Evolutionary conservation across 2,329 filamentous ascomycete species (phyloP), one percentile per base, ranked within the genome.

Genomic region (Pyricularia sp.): DNA sequence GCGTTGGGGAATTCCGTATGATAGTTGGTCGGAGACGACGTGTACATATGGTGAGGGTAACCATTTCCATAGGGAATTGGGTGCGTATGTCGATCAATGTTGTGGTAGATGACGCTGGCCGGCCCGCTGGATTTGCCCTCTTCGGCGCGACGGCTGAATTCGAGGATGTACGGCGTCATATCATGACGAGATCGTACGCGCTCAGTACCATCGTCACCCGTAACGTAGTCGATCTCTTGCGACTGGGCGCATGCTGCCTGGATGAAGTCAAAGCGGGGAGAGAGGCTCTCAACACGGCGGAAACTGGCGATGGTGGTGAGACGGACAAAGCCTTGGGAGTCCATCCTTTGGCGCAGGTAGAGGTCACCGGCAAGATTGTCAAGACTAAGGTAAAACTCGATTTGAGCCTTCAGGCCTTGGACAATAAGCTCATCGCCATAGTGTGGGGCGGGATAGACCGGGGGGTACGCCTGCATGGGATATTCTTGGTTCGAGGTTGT

Each of bases 371-470:
- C 90, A 62, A 97, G 82, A 73, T 99, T 99, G 72, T 97, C 90
- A 31, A 96, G 84, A 0, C 93, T 97, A 77, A 99, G 96, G 77
- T 99, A 99, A 79, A 97, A 99, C 72, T 96, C 91, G 49, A 92
- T 83, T 72, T 83, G 78, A 68, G 73, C 74, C 65, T 77, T 80
- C 62, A 85, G 73, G 61, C 80, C 73, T 3, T 75, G 70, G 49
- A 80, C 65, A 53, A 76, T 64, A 8, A 60, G 33, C 22, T 60
- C 49, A 57, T 64, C 9, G 65, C 55, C 44, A 55, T 64, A 64
- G 49, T 26, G 44, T 12, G 53, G 16, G 26, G 13, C 33, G 31
- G 70, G 66, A 33, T 70, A 69, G 22, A 69, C 55, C 5, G 68
- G 66, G 22, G 66, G 64, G 28, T 66, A 70, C 40, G 68, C 66